Base-by-base conservation (phyloP, 176 grass and related monocot species). In the Rhipidocladum racemiflorum region DNA sequence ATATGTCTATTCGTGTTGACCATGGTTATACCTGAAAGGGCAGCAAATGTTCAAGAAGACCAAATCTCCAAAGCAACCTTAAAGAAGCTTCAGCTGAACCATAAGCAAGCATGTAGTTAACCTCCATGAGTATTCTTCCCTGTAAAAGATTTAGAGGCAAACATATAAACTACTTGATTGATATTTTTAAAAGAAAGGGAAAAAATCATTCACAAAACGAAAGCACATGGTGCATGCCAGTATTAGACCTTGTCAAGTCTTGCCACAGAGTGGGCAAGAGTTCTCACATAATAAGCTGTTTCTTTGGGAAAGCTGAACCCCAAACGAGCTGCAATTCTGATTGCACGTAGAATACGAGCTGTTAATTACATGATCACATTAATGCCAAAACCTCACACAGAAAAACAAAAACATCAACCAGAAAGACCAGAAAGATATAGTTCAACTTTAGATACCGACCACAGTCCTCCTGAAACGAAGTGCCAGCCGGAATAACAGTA, bases 321-420 rank as follows among this genome's bases (percentile, higher is more conserved):
- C 76, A 99, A 88, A 62, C 93, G 93, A 90, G 96, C 96, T 23
- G 92, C 92, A 91, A 99, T 95, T 95, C 93, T 95, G 87, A 99
- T 99, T 94, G 92, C 96, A 90, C 93, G 91, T 50, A 99, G 83
- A 90, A 99, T 99, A 83, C 93, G 93, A 85, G 96, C 96, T 99
- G 91, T 90, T 72, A 88, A 93, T 82, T 77, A 85, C 62, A 89
- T 60, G 65, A 82, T 24, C 15, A 69, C n/a, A 79, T 86, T 76
- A 83, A 87, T 88, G 55, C 44, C 61, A 86, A 72, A 84, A 23
- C 34, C 24, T 87, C 81, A 70, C 4, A 87, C 2, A 60, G 11
- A 49, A 61, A 61, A 74, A 85, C 27, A 74, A 38, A 54, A 80
- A 39, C 36, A 17, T 48, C 25, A 60, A 80, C 17, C 21, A 63